Evolutionary conservation across 129 eudicot genomes (phyloP), one percentile per base, ranked within the genome.

Genomic region (Glebionis coronaria): DNA sequence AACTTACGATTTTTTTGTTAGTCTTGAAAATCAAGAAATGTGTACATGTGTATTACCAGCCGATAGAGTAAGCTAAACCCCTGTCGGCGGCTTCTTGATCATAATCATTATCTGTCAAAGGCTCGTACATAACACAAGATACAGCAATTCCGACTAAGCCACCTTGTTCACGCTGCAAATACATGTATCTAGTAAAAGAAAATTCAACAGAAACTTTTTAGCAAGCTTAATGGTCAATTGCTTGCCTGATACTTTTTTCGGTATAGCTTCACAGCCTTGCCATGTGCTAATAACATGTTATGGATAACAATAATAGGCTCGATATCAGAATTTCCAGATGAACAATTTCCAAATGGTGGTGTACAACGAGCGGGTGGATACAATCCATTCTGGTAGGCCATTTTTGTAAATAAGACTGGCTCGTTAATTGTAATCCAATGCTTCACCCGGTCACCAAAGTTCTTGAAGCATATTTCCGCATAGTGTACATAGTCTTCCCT

Each of bases 351-450:
- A 55, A 89, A 89, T 15, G 98, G 97, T 31, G 52, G 84, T 38
- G 97, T 88, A 70, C 98, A 93, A 31, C 70, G 97, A 71, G 71
- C 79, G 6, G 97, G 95, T 59, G 97, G 99, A 74, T 54, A 84
- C 2, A 0, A n/a, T 20, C 92, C 97, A 15, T 20, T 60, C 42
- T 49, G 56, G 40, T 86, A 94, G 1, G 72, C 95, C 75, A 74
- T 73, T 65, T 73, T 76, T 16, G 85, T 64, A 20, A 73, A 69
- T 4, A 84, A 45, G 63, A 89, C 90, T 59, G 99, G 97, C 59
- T 94, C 99, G n/a, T 89, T 94, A 58, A 94, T 86, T 1, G 90
- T 81, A 25, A 46, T 50, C 97, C 94, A 89, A 56, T 87, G 57
- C 83, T 82, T 94, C 72, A 89, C 97, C 46, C 95, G 85, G 62